phyloP scores from a whole-genome alignment of 352 stramenopile genomes.

The Paralagenidium karlingii region DNA sequence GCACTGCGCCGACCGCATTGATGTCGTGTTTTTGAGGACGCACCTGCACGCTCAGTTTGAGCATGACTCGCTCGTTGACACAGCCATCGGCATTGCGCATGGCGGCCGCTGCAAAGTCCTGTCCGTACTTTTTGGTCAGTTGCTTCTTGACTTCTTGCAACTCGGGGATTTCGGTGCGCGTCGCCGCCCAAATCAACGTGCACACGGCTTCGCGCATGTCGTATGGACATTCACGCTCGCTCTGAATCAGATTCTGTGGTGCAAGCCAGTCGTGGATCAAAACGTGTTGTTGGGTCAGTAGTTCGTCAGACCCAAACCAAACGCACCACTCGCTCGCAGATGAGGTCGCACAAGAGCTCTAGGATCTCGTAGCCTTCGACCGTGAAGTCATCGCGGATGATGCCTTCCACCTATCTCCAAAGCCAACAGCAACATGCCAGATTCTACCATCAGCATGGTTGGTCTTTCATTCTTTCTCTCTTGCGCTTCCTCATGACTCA shows the following conservation, averaged over 20 bases:
- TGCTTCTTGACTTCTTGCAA: constrained; percentile 83
- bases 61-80: constrained; percentile 86
- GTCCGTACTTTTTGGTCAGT: constrained; percentile 79
- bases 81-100: constrained; percentile 80
- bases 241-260: constrained; percentile 78
- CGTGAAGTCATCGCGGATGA: constrained; percentile 94
- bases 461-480: no score
- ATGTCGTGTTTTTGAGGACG: not conserved
- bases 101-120: constrained; percentile 78
- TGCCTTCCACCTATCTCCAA: constrained; percentile 57
- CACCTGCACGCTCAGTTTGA: constrained; percentile 88
- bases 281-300: not conserved
- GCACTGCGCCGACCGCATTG: not conserved
- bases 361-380: constrained; percentile 95
- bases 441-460: not conserved
- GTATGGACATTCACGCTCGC: constrained; percentile 84
- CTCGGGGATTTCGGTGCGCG: constrained; percentile 88
- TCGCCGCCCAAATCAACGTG: constrained; percentile 90
- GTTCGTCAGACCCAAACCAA: not conserved
- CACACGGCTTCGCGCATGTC: constrained; percentile 89
- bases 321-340: constrained; percentile 83
- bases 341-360: constrained; percentile 87
- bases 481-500: constrained; percentile 27
- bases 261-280: not conserved
- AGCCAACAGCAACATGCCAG: not conserved